Evolutionary conservation across 2,329 filamentous ascomycete genomes (phyloP).

Genomic region (Trichoderma sp.): DNA sequence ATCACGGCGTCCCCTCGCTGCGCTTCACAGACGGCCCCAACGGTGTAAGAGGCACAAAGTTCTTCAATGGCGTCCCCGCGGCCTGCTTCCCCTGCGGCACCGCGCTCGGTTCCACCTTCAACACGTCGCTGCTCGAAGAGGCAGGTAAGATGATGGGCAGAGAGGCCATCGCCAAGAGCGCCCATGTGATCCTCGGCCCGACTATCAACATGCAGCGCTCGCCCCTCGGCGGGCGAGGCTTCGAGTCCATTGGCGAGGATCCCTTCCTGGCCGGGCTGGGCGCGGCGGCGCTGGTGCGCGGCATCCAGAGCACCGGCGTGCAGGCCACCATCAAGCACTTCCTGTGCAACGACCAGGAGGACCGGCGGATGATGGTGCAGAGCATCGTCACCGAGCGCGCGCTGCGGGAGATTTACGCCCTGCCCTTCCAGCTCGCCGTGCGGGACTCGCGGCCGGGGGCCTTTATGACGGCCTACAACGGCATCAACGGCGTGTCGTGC

Average conservation of each 20-base stretch:
- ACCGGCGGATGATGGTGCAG: conserved; percentile 60
- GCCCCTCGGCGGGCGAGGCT: conserved; percentile 63
- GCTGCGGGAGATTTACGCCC: conserved; percentile 61
- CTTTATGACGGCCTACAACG: conserved; percentile 65
- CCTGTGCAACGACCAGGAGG: conserved; percentile 65
- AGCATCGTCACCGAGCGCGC: conserved; percentile 59
- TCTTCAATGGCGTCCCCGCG: conserved; percentile 65
- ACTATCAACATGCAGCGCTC: conserved; percentile 67
- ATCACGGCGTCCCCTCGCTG: conserved; percentile 65
- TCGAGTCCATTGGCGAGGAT: conserved; percentile 63
- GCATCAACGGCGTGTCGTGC: conserved; percentile 60
- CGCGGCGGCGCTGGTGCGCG: conserved; percentile 56
- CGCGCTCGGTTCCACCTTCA: conserved; percentile 61
- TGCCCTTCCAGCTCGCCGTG: conserved; percentile 62
- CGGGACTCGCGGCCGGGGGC: conserved; percentile 55
- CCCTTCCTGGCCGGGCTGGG: conserved; percentile 60
- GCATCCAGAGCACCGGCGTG: conserved; percentile 60
- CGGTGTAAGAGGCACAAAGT: conserved; percentile 68
- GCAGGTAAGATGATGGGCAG: conserved; percentile 57
- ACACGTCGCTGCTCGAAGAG: conserved; percentile 55
- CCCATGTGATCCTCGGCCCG: conserved; percentile 62
- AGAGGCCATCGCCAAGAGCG: conserved; percentile 60
- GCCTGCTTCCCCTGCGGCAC: conserved; percentile 66
- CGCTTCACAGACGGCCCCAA: conserved; percentile 72
- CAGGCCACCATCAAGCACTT: conserved; percentile 65